Evolutionary conservation across 371 early-diverging fungal species (phyloP).

Genomic region (Mucor velutinosus): DNA sequence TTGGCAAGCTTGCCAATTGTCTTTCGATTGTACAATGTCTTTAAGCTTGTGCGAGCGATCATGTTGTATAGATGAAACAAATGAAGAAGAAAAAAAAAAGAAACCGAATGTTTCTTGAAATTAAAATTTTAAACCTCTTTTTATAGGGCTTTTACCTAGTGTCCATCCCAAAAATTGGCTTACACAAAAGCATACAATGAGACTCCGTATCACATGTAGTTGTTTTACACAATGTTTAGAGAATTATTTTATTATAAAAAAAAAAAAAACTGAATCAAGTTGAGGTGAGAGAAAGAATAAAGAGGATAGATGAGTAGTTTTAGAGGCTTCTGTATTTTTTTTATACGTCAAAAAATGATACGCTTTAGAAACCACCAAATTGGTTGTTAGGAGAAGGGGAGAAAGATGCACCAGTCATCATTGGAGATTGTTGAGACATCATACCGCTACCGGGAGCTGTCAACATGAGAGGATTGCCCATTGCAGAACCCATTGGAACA

Average conservation of each 20-base stretch:
- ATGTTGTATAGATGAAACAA: not conserved
- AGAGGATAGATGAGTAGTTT: not conserved
- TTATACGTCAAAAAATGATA: not conserved
- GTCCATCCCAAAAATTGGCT: not conserved
- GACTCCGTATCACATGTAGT: not conserved
- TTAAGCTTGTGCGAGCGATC: conserved; percentile 6
- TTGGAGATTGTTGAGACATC: conserved; percentile 47
- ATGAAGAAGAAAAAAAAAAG: not conserved
- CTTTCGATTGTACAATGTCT: not conserved
- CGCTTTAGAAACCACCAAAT: conserved; percentile 21
- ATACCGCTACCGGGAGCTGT: conserved; percentile 46
- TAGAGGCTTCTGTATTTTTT: not conserved
- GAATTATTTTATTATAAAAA: not conserved
- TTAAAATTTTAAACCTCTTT: not conserved
- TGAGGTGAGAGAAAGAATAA: not conserved
- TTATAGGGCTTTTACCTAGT: not conserved
- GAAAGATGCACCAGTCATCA: conserved; percentile 45
- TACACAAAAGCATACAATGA: not conserved
- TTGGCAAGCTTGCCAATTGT: not conserved
- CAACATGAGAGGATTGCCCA: conserved; percentile 72
- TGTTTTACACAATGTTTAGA: not conserved
- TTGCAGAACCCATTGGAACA: conserved; percentile 44
- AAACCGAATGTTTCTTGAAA: not conserved
- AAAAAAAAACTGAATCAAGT: not conserved
- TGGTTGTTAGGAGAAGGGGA: conserved; percentile 23